Percentiles rank a stretch among this genome's conserved stretches.
Evolutionary conservation across 306 rosid genomes (phyloP).

Genomic region (Vachellia collinsii): DNA sequence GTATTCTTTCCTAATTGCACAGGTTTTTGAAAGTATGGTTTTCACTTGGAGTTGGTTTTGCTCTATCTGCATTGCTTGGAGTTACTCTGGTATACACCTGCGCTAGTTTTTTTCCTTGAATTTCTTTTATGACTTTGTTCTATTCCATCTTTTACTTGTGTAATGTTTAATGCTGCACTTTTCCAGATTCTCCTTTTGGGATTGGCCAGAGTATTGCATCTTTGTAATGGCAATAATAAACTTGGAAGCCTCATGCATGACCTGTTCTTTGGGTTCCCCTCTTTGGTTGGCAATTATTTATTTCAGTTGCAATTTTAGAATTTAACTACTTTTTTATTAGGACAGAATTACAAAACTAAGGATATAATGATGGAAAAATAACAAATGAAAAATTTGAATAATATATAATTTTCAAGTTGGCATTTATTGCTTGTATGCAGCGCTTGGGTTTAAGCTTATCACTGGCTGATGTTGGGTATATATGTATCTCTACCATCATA

Average conservation of each 20-base stretch:
- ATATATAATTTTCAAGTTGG: not conserved
- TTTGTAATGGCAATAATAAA: constrained; percentile 37
- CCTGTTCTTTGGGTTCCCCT: constrained; percentile 59
- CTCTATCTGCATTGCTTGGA: constrained; percentile 57
- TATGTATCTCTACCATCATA: constrained; percentile 61
- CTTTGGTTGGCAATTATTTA: constrained; percentile 41
- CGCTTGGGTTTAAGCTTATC: constrained; percentile 48
- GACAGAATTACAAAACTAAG: not conserved
- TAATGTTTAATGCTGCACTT: not conserved
- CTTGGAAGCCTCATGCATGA: constrained; percentile 35
- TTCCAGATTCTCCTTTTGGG: constrained; percentile 69
- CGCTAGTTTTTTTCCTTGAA: not conserved
- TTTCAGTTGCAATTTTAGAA: constrained; percentile 15
- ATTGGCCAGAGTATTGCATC: constrained; percentile 50
- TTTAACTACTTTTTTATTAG: not conserved
- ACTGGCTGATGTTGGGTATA: constrained; percentile 56
- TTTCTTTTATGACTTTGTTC: constrained; percentile 1
- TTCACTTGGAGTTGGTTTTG: constrained; percentile 65
- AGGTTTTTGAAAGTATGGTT: constrained; percentile 63
- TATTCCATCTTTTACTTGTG: constrained; percentile 1
- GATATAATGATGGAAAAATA: constrained; percentile 6
- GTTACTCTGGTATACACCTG: constrained; percentile 42
- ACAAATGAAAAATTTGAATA: constrained; percentile 16
- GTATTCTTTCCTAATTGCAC: not conserved
- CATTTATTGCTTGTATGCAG: constrained; percentile 36